Evolutionary conservation across 148 eudicot genomes (phyloP).

Genomic region (Heliosperma pusillum): DNA sequence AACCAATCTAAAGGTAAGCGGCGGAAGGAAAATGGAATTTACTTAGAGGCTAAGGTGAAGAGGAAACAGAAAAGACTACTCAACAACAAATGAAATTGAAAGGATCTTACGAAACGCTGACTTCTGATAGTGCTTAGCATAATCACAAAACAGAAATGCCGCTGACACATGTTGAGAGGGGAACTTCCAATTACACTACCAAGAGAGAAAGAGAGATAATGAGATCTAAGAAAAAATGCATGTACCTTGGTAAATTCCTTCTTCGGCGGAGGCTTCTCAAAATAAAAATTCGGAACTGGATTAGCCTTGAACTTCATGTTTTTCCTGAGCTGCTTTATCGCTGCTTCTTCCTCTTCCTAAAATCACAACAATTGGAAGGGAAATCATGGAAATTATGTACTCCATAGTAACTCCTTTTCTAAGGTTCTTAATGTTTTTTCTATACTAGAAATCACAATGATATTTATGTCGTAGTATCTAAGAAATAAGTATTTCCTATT

Average conservation of each 20-base stretch:
- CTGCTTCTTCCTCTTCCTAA: constrained; percentile 87
- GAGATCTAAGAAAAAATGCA: background rate
- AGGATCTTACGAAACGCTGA: background rate
- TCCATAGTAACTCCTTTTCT: too few species aligned
- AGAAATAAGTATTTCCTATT: too few species aligned
- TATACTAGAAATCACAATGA: too few species aligned
- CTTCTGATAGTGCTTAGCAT: background rate
- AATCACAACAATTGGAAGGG: background rate
- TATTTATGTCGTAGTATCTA: too few species aligned
- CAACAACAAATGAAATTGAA: background rate
- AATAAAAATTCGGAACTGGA: constrained; percentile 88
- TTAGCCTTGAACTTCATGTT: constrained; percentile 71
- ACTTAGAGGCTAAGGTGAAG: background rate
- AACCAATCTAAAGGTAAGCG: too few species aligned
- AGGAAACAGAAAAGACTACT: background rate
- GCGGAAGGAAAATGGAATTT: background rate
- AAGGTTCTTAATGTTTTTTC: too few species aligned
- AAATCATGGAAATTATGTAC: too few species aligned
- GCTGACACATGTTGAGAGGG: background rate
- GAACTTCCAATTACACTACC: too few species aligned
- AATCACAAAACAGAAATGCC: constrained; percentile 1
- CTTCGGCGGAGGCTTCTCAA: constrained; percentile 88
- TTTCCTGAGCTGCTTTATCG: constrained; percentile 79
- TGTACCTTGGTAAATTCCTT: constrained; percentile 87
- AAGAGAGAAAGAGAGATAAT: background rate